Evolutionary conservation across 192 early-diverging fungal species (phyloP).

Genomic region (Backusella macrospora): DNA sequence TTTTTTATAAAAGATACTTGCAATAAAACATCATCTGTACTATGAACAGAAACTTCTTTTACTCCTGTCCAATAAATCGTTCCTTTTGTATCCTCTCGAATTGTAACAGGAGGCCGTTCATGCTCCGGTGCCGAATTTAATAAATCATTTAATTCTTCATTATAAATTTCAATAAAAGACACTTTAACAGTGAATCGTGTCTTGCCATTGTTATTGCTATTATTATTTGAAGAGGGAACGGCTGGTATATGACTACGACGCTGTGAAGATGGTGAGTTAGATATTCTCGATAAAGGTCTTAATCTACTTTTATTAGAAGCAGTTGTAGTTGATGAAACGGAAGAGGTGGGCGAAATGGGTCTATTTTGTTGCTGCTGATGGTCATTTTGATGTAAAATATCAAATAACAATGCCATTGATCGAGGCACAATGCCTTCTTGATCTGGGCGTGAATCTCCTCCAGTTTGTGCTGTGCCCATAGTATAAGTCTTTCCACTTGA

Average conservation of each 20-base stretch:
- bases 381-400: conserved; percentile 64
- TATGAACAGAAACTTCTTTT: conserved; percentile 69
- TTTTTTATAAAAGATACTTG: conserved; percentile 33
- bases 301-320: conserved; percentile 35
- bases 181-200: conserved; percentile 57
- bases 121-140: conserved; percentile 64
- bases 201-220: background rate
- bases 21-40: conserved; percentile 72
- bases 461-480: conserved; percentile 78
- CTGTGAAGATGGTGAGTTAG: conserved; percentile 3
- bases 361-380: conserved; percentile 72
- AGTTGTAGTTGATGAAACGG: conserved; percentile 67
- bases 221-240: background rate
- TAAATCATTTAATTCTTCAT: conserved; percentile 94
- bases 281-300: conserved; percentile 29
- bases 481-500: conserved; percentile 96
- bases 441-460: conserved; percentile 24
- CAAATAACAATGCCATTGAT: conserved; percentile 66
- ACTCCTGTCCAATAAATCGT: conserved; percentile 85
- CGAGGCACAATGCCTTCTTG: conserved; percentile 69
- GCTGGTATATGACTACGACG: conserved; percentile 10
- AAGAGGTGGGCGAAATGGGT: conserved; percentile 89
- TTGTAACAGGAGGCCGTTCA: conserved; percentile 61
- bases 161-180: conserved; percentile 95
- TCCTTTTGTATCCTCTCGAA: conserved; percentile 85